Evolutionary conservation across 2,329 filamentous ascomycete species (phyloP).

Genomic region (Fusarium subglutinans): DNA sequence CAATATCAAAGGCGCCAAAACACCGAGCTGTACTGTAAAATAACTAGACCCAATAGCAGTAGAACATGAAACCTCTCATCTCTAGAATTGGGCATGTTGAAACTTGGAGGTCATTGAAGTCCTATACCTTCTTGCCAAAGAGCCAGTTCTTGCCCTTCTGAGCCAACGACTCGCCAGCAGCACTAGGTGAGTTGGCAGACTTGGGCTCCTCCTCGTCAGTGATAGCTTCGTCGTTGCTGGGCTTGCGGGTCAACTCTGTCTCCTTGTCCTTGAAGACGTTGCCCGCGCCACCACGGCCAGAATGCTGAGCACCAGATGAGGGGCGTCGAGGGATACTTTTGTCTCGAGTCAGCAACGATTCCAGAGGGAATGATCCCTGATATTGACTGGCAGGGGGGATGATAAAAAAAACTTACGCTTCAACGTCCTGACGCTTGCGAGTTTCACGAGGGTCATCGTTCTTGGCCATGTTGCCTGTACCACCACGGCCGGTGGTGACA

Average conservation of each 20-base stretch:
- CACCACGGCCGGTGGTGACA: constrained; percentile 90
- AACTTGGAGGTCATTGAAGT: neutral
- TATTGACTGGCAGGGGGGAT: neutral
- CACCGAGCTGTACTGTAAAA: constrained; percentile 35
- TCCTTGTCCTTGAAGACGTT: constrained; percentile 69
- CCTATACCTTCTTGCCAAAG: constrained; percentile 58
- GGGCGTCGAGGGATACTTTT: constrained; percentile 62
- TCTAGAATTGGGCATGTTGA: neutral
- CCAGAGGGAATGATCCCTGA: neutral
- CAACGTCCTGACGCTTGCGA: constrained; percentile 84
- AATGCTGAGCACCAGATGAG: constrained; percentile 69
- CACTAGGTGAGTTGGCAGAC: neutral
- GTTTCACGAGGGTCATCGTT: constrained; percentile 78
- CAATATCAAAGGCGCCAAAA: constrained; percentile 35
- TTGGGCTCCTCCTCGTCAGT: constrained; percentile 31
- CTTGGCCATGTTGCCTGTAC: constrained; percentile 85
- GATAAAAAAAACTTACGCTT: constrained; percentile 62
- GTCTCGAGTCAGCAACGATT: constrained; percentile 5
- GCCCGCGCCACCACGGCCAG: constrained; percentile 79
- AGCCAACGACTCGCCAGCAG: constrained; percentile 40
- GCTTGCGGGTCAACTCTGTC: constrained; percentile 44
- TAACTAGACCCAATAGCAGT: constrained; percentile 8
- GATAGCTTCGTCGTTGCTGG: constrained; percentile 47
- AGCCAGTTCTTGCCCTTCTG: constrained; percentile 60
- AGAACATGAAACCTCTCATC: neutral